phyloP scores from a whole-genome alignment of 139 green algal species.

The Picochlorum sp. region DNA sequence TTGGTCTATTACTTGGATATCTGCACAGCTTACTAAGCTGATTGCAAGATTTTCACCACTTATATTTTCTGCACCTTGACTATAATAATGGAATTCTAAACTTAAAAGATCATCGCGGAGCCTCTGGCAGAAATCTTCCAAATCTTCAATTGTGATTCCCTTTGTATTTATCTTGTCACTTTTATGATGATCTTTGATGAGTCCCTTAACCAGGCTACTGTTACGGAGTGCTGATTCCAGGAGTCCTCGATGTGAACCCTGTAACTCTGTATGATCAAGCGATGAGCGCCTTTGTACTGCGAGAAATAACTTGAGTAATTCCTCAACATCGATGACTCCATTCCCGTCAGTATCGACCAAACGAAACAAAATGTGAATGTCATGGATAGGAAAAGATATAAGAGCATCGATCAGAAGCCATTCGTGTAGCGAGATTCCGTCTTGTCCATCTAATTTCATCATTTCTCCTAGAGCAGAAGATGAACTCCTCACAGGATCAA shows the following conservation, averaged over 20 bases:
- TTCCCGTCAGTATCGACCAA: constrained; percentile 59
- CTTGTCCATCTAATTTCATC: constrained; percentile 37
- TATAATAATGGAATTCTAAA: too few species aligned
- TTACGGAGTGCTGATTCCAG: too few species aligned
- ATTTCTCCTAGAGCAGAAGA: constrained; percentile 8
- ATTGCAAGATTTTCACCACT: constrained; percentile 3
- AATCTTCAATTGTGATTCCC: too few species aligned
- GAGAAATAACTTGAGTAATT: constrained; percentile 32
- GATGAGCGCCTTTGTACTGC: neutral
- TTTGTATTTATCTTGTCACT: too few species aligned
- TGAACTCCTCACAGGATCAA: constrained; percentile 61
- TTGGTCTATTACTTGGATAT: constrained; percentile 12
- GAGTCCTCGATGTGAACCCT: neutral
- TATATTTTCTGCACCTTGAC: too few species aligned
- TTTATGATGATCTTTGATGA: too few species aligned
- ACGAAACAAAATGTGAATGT: constrained; percentile 46
- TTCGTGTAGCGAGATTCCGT: constrained; percentile 60
- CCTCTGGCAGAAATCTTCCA: too few species aligned
- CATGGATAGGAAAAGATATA: constrained; percentile 41
- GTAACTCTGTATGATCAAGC: neutral
- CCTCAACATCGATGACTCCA: constrained; percentile 39
- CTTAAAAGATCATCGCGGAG: too few species aligned
- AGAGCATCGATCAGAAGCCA: constrained; percentile 68
- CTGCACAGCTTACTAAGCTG: constrained; percentile 18
- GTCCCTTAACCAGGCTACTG: too few species aligned